Percentiles rank a stretch among this genome's conserved stretches.
These are phyloP conservation scores for Plantago coronopus DNA, from an alignment of 305 asterid species.

Conservation along the genomic window DNA sequence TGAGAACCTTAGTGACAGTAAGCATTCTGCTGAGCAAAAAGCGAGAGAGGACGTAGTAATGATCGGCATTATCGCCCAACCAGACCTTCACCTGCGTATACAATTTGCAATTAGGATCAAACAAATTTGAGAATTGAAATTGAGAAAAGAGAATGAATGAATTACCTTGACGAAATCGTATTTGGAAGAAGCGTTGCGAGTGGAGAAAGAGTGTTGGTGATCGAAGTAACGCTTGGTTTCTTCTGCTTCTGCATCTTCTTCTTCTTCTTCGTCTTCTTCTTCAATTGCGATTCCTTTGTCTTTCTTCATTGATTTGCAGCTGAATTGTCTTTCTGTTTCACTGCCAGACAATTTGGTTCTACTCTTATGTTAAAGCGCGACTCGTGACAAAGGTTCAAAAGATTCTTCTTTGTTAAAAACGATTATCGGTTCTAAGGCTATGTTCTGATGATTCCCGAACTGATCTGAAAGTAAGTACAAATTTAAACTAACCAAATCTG, in stretches of 20 bases:
- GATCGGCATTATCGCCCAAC: conserved; percentile 98
- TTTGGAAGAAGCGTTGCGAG: conserved; percentile 88
- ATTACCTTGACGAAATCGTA: conserved; percentile 92
- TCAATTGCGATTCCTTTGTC: conserved; percentile 38
- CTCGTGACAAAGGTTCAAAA: no score
- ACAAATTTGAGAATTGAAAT: conserved; percentile 1
- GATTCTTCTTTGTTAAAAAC: no score
- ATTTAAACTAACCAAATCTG: no score
- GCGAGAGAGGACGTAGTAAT: conserved; percentile 92
- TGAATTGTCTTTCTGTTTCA: no score
- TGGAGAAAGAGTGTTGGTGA: conserved; percentile 47
- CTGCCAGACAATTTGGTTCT: no score
- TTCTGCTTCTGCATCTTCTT: conserved; percentile 25
- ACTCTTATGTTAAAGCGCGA: no score
- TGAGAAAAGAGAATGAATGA: background rate
- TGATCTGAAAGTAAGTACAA: no score
- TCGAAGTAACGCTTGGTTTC: conserved; percentile 31
- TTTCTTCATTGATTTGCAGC: conserved; percentile 28
- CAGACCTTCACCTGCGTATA: conserved; percentile 80
- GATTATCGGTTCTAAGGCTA: no score
- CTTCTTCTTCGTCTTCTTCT: conserved; percentile 17
- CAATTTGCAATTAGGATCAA: background rate
- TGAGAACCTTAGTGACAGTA: conserved; percentile 80
- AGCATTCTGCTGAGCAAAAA: conserved; percentile 96
- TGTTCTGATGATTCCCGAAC: no score